Conservation (phyloP, 1,139 yeast species). For the Hyphopichia burtonii region DNA sequence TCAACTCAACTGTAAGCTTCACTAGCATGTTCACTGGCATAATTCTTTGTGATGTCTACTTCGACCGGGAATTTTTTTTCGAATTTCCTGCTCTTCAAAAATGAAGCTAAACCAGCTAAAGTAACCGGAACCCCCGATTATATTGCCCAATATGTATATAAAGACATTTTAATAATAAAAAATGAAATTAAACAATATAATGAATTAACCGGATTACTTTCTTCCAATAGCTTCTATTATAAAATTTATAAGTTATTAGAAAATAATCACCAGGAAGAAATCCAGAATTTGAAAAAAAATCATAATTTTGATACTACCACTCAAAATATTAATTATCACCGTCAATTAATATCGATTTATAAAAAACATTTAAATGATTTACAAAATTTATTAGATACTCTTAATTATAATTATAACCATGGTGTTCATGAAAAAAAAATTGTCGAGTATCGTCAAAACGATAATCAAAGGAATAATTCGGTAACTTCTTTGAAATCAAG, state of each 20-base stretch:
- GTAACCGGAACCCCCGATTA: constrained; percentile 18
- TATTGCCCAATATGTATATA: constrained; percentile 18
- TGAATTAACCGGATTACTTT: constrained; percentile 16
- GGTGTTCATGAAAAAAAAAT: constrained; percentile 9
- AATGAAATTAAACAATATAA: constrained; percentile 19
- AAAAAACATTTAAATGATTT: constrained; percentile 18
- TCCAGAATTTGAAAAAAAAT: constrained; percentile 11
- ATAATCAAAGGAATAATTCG: not conserved
- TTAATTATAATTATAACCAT: constrained; percentile 19
- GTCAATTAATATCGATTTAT: constrained; percentile 14
- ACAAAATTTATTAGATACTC: constrained; percentile 17
- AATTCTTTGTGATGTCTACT: not conserved
- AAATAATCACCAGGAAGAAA: constrained; percentile 14
- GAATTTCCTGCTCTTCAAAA: not conserved
- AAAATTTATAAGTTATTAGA: constrained; percentile 20
- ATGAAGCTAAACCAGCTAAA: constrained; percentile 4
- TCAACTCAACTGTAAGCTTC: too few species aligned
- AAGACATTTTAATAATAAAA: constrained; percentile 18
- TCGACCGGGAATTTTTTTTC: not conserved
- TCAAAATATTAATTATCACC: constrained; percentile 11
- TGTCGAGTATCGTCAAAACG: constrained; percentile 2
- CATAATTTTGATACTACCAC: constrained; percentile 9
- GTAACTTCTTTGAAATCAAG: not conserved
- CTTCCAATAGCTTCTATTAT: constrained; percentile 14
- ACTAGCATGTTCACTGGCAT: too few species aligned